These are phyloP conservation scores for Backusella sp. DNA, from an alignment of 192 early-diverging fungal species.

Conservation along the genomic window DNA sequence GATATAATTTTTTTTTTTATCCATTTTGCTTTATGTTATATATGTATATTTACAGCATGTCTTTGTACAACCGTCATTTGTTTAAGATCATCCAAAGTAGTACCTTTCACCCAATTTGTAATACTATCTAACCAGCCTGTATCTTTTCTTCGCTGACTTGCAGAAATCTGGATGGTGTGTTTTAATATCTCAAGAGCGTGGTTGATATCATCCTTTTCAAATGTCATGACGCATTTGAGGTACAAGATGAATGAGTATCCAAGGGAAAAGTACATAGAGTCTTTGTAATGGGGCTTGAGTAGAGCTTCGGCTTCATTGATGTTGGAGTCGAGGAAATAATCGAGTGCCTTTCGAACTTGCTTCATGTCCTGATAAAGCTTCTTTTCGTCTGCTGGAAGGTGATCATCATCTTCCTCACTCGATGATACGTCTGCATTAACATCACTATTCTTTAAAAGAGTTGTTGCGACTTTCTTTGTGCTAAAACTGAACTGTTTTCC, in stretches of 20 bases:
- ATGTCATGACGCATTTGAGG: slow-evolving; percentile 77
- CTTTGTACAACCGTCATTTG: slow-evolving; percentile 56
- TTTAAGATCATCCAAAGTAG: slow-evolving; percentile 44
- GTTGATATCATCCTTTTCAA: slow-evolving; percentile 68
- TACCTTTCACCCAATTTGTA: slow-evolving; percentile 42
- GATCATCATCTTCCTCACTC: background rate
- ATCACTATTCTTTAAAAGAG: background rate
- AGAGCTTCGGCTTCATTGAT: slow-evolving; percentile 69
- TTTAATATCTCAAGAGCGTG: slow-evolving; percentile 59
- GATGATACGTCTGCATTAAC: background rate
- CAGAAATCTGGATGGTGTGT: slow-evolving; percentile 60
- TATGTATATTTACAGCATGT: slow-evolving; percentile 50
- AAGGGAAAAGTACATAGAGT: slow-evolving; percentile 69
- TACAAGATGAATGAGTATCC: slow-evolving; percentile 69
- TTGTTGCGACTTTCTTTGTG: background rate
- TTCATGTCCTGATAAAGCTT: slow-evolving; percentile 22
- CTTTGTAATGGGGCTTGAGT: slow-evolving; percentile 35
- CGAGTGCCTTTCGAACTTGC: slow-evolving; percentile 58
- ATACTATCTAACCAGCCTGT: slow-evolving; percentile 49
- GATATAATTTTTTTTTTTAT: background rate
- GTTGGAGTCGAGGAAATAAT: slow-evolving; percentile 74
- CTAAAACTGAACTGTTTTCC: background rate
- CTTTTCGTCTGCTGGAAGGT: background rate
- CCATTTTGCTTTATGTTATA: slow-evolving; percentile 15
- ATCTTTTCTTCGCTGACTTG: slow-evolving; percentile 59